Conservation (phyloP, 108 stramenopile genomes). For the Parmales sp. region DNA sequence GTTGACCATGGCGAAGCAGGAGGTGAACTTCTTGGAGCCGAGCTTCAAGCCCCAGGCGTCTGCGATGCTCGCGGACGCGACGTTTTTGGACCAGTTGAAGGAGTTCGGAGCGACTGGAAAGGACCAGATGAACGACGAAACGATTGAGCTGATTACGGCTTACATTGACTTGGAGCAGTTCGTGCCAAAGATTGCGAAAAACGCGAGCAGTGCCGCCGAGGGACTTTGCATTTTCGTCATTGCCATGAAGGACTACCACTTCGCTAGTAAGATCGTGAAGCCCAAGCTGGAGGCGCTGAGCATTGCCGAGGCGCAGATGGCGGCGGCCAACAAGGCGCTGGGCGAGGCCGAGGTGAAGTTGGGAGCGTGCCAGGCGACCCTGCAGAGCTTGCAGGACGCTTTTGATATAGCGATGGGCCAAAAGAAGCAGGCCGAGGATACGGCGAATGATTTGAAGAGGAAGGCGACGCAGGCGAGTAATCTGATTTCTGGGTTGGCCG, state of each 20-base stretch:
- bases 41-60: constrained; percentile 65
- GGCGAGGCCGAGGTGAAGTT: constrained; percentile 56
- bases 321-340: constrained; percentile 68
- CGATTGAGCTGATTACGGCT: constrained; percentile 70
- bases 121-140: constrained; percentile 80
- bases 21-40: constrained; percentile 68
- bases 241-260: constrained; percentile 81
- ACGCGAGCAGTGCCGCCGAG: constrained; percentile 72
- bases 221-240: constrained; percentile 77
- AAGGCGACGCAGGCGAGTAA: constrained; percentile 79
- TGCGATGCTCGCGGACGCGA: constrained; percentile 60
- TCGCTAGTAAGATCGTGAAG: constrained; percentile 85
- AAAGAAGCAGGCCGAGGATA: constrained; percentile 64
- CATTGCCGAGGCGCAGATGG: constrained; percentile 69
- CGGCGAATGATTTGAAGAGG: constrained; percentile 57
- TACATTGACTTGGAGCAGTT: constrained; percentile 69
- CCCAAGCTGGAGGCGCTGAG: constrained; percentile 80
- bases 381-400: constrained; percentile 56
- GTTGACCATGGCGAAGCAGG: constrained; percentile 59
- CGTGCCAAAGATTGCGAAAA: constrained; percentile 62
- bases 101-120: constrained; percentile 71
- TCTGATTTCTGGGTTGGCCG: constrained; percentile 70
- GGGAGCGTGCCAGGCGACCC: constrained; percentile 53
- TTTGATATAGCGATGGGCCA: constrained; percentile 75
- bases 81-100: constrained; percentile 58